These are phyloP conservation scores for Solanum sejunctum DNA, from an alignment of 257 asterid genomes.

Conservation along the genomic window DNA sequence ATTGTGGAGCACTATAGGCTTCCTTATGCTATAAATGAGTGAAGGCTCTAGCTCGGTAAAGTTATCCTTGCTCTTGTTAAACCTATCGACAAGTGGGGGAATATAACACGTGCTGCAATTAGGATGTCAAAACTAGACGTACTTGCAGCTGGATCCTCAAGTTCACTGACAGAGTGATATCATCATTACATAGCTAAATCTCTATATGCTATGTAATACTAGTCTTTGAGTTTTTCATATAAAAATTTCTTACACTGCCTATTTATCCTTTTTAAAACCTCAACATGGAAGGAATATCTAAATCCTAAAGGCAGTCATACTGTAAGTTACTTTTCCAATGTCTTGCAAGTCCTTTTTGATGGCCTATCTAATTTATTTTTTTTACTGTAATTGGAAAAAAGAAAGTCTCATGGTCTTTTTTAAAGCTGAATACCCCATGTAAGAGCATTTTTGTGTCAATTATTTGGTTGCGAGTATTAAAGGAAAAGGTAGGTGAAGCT, in stretches of 20 bases:
- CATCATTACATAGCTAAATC: not conserved
- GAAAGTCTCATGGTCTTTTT: not conserved
- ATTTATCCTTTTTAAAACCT: not conserved
- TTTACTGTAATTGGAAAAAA: not conserved
- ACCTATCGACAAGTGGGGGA: not conserved
- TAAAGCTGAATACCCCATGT: not conserved
- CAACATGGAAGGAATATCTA: not conserved
- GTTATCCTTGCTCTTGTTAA: not conserved
- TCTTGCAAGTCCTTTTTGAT: not conserved
- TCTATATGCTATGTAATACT: not conserved
- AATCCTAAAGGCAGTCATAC: not conserved
- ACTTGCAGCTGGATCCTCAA: not conserved
- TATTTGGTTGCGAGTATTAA: not conserved
- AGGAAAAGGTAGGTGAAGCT: not conserved
- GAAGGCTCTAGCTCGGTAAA: not conserved
- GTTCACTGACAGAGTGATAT: not conserved
- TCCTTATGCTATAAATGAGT: not conserved
- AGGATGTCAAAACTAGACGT: not conserved
- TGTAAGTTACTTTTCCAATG: not conserved
- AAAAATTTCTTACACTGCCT: not conserved
- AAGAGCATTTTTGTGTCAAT: not conserved
- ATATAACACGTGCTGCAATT: not conserved
- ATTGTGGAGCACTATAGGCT: not conserved
- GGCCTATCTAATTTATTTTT: not conserved
- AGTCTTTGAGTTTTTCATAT: not conserved